Evolutionary conservation across 805 yeast genomes (phyloP), one percentile per base, ranked within the genome.

Genomic region (Yamadazyma takamatsuzukensis): DNA sequence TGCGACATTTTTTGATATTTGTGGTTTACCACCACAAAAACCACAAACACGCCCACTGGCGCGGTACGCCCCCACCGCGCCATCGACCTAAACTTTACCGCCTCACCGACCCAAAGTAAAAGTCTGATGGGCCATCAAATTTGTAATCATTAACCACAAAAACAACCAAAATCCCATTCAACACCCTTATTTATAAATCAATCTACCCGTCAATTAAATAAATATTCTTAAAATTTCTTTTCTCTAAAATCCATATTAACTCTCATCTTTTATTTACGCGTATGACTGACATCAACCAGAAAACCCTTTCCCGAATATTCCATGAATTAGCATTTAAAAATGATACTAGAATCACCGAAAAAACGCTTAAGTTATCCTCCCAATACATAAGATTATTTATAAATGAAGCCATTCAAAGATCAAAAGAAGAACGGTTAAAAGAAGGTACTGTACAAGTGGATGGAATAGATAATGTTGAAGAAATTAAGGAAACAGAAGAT

Each of bases 351-450:
- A 70, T 77, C 26, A 61, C 78, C 0, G 55, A 64, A 18, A 68
- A 66, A 18, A 63, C 82, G 0, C 48, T 78, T 9, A 68, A 68
- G 26, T 51, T 75, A 11, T 64, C 76, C 2, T 52, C 77, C 1
- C 80, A 76, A 44, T 78, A 78, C 47, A 61, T 76, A 13, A 54
- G 69, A 25, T 57, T 78, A 48, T 78, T 78, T 45, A 67, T 79
- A 11, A 64, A 67, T 28, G 85, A 78, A 49, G 83, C 83, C 0
- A 63, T 78, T 2, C 47, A 70, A 5, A 47, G 85, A 36, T 69
- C 83, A 7, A 76, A 78, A 41, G 79, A 76, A 37, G 75, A 69
- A 29, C 47, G 78, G 21, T 25, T 54, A 8, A 40, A 48, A 11
- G 70, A 65, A 32, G 41, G 37, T 3, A 18, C 44, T 11, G 24